phyloP scores from a whole-genome alignment of 1,139 yeast species.

The Scheffersomyces segobiensis region DNA sequence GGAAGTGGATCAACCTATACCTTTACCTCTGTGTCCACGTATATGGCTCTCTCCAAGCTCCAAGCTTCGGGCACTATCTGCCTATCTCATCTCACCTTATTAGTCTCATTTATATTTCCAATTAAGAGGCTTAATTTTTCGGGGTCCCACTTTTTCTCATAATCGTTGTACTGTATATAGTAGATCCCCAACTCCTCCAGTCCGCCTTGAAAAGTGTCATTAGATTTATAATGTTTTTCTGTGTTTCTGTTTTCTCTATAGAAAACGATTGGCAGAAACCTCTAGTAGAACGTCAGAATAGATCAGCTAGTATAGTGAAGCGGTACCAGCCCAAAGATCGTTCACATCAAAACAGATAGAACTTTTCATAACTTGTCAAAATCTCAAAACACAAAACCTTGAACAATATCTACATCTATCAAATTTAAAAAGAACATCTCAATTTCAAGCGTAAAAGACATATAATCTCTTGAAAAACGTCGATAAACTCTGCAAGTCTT shows the following conservation, averaged over 20 bases:
- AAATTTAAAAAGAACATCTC: too few relatives aligned
- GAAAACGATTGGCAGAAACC: background rate
- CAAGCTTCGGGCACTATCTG: too few relatives aligned
- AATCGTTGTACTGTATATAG: background rate
- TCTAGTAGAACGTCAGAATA: background rate
- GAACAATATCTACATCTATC: too few relatives aligned
- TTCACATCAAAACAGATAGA: background rate
- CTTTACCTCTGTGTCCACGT: too few relatives aligned
- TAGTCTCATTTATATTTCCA: too few relatives aligned
- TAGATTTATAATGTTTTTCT: background rate
- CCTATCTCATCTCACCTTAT: background rate
- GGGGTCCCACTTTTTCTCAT: background rate
- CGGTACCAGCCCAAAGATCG: background rate
- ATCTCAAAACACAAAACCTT: background rate
- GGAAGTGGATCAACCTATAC: too few relatives aligned
- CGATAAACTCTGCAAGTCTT: background rate
- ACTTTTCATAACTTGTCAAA: background rate
- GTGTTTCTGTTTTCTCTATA: background rate
- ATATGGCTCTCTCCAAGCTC: too few relatives aligned
- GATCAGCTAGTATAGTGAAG: background rate
- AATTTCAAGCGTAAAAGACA: too few relatives aligned
- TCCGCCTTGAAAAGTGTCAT: background rate
- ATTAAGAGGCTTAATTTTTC: background rate
- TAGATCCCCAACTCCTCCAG: background rate
- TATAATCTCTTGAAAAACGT: background rate